These are phyloP conservation scores for Suillus alpinus DNA, from an alignment of 768 basidiomycete genomes.

Conservation along the genomic window DNA sequence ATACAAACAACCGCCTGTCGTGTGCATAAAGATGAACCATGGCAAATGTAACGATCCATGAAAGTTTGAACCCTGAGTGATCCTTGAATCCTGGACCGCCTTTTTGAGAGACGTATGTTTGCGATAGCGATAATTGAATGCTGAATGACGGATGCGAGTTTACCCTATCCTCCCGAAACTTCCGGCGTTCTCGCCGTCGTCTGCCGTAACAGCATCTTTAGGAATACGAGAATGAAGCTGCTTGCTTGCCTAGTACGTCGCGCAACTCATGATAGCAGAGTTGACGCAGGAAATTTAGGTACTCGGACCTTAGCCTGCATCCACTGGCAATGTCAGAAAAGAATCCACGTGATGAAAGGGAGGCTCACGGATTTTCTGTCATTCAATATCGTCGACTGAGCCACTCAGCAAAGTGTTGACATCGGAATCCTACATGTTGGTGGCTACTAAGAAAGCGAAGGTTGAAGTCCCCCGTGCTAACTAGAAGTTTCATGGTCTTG, in stretches of 20 bases:
- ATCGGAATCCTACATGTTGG: background rate
- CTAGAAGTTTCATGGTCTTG: background rate
- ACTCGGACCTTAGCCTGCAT: background rate
- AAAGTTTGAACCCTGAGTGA: background rate
- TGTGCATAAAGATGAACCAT: background rate
- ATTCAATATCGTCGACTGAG: background rate
- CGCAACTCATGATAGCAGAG: background rate
- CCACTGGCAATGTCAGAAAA: background rate
- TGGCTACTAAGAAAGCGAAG: background rate
- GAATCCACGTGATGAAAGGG: background rate
- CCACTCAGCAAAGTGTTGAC: background rate
- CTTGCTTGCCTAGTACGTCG: background rate
- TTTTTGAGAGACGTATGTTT: no score
- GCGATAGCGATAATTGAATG: background rate
- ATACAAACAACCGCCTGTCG: background rate
- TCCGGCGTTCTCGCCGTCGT: background rate
- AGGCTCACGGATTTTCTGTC: background rate
- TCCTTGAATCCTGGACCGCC: background rate
- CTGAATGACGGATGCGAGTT: background rate
- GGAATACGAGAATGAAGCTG: background rate
- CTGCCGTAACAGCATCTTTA: background rate
- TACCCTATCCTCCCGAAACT: background rate
- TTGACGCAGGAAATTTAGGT: background rate
- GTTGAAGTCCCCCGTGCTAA: background rate
- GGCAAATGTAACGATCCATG: background rate